A percentile compares a stretch with the other conserved stretches of the same genome.
Evolutionary conservation across 768 basidiomycete genomes (phyloP).

Genomic region (Boletus insuetus): DNA sequence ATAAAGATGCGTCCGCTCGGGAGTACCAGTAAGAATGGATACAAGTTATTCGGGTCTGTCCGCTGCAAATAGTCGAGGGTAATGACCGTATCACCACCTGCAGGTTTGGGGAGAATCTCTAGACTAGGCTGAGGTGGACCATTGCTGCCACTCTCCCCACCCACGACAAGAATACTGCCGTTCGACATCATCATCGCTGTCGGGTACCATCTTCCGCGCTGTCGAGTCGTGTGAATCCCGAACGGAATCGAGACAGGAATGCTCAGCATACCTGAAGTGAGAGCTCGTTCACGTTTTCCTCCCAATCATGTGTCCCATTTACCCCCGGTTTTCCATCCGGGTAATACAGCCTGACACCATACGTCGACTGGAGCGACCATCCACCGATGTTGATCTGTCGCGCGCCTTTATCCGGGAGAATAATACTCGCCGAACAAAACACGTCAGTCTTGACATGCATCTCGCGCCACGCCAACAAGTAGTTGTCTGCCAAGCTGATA

Average conservation of each 20-base stretch:
- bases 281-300: slow-evolving; percentile 61
- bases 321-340: slow-evolving; percentile 67
- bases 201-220: slow-evolving; percentile 74
- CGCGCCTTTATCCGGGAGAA: slow-evolving; percentile 71
- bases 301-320: slow-evolving; percentile 77
- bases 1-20: slow-evolving; percentile 70
- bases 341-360: slow-evolving; percentile 68
- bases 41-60: slow-evolving; percentile 79
- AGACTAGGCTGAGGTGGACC: slow-evolving; percentile 62
- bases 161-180: slow-evolving; percentile 69
- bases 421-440: slow-evolving; percentile 72
- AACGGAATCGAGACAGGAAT: not conserved
- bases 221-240: not conserved
- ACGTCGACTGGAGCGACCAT: slow-evolving; percentile 71
- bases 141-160: slow-evolving; percentile 76
- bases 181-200: slow-evolving; percentile 67
- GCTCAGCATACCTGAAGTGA: slow-evolving; percentile 51
- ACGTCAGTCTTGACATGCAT: slow-evolving; percentile 79
- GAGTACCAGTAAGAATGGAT: slow-evolving; percentile 72
- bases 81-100: slow-evolving; percentile 58
- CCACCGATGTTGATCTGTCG: slow-evolving; percentile 32
- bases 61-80: slow-evolving; percentile 64
- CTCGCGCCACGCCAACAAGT: slow-evolving; percentile 57
- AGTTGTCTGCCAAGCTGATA: slow-evolving; percentile 47
- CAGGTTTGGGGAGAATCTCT: slow-evolving; percentile 67